phyloP scores from a whole-genome alignment of 2,329 filamentous ascomycete genomes.

The Decorospora gaudefroyi region DNA sequence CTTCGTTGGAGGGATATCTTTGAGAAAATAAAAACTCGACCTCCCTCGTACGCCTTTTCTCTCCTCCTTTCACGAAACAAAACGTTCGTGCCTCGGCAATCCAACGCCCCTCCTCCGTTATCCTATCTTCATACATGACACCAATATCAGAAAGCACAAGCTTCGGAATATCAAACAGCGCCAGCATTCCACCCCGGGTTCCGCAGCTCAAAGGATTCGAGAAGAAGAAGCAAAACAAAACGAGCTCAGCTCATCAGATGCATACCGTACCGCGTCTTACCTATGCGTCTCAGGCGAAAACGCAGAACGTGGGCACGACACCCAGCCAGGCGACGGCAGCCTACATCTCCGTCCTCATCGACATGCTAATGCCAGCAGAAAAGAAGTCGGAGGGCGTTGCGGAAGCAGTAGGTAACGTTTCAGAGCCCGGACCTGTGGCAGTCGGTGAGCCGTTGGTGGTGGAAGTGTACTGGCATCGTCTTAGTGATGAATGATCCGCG shows the following conservation, averaged over 20 bases:
- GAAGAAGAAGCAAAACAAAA: too few species aligned
- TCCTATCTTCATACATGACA: too few species aligned
- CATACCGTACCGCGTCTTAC: too few species aligned
- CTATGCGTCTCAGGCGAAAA: too few species aligned
- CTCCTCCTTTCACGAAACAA: neutral
- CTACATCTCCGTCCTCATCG: constrained; percentile 1
- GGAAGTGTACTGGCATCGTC: constrained; percentile 10
- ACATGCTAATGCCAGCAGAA: constrained; percentile 1
- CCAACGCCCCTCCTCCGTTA: too few species aligned
- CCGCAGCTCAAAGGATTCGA: too few species aligned
- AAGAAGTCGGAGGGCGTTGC: constrained; percentile 1
- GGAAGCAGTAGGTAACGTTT: neutral
- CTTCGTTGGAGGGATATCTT: neutral
- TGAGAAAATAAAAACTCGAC: neutral
- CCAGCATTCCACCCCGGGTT: too few species aligned
- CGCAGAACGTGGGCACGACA: constrained; percentile 6
- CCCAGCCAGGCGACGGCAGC: constrained; percentile 3
- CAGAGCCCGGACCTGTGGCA: neutral
- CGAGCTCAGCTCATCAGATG: too few species aligned
- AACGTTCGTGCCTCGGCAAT: too few species aligned
- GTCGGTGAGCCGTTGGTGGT: neutral
- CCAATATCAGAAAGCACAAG: too few species aligned
- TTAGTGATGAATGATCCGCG: too few species aligned
- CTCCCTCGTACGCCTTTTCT: neutral
- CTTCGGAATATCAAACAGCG: too few species aligned